phyloP scores from a whole-genome alignment of 768 basidiomycete genomes.

The Pisolithus albus region DNA sequence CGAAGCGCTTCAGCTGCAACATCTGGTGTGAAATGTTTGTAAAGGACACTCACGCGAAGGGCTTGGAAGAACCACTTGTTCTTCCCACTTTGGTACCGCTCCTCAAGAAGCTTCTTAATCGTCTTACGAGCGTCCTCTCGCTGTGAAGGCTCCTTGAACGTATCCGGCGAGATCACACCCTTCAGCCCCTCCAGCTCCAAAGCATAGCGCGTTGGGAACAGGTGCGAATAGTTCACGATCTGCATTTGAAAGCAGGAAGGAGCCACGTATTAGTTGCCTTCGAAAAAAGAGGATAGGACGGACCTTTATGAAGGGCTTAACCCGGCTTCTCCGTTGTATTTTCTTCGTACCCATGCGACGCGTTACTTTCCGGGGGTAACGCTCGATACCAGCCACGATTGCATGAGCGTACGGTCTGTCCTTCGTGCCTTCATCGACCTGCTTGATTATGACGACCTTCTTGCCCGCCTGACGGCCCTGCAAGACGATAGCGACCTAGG shows the following conservation, averaged over 20 bases:
- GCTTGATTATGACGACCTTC: constrained; percentile 99
- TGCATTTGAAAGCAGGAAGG: constrained; percentile 21
- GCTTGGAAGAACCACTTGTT: constrained; percentile 97
- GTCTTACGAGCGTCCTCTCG: constrained; percentile 93
- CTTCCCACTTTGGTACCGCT: constrained; percentile 88
- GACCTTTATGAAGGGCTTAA: constrained; percentile 99
- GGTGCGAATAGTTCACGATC: constrained; percentile 97
- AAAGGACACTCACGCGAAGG: constrained; percentile 53
- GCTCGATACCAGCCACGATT: constrained; percentile 96
- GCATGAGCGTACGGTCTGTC: constrained; percentile 96
- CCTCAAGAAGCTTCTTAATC: constrained; percentile 95
- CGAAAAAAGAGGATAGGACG: constrained; percentile 15
- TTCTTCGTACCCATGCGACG: constrained; percentile 97
- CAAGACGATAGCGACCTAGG: constrained; percentile 89
- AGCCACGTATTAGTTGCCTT: too few relatives aligned
- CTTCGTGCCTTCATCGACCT: constrained; percentile 94
- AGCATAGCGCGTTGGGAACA: constrained; percentile 98
- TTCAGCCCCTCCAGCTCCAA: constrained; percentile 95
- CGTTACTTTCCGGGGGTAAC: constrained; percentile 97
- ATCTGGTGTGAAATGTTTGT: background rate
- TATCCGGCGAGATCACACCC: constrained; percentile 74
- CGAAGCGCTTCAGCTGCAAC: constrained; percentile 4
- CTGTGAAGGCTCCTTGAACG: constrained; percentile 96
- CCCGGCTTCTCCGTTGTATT: constrained; percentile 84
- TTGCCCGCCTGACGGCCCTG: constrained; percentile 99